Evolutionary conservation across 106 monocot genomes (phyloP), one percentile per base, ranked within the genome.

Genomic region (Amphibolis antarctica): DNA sequence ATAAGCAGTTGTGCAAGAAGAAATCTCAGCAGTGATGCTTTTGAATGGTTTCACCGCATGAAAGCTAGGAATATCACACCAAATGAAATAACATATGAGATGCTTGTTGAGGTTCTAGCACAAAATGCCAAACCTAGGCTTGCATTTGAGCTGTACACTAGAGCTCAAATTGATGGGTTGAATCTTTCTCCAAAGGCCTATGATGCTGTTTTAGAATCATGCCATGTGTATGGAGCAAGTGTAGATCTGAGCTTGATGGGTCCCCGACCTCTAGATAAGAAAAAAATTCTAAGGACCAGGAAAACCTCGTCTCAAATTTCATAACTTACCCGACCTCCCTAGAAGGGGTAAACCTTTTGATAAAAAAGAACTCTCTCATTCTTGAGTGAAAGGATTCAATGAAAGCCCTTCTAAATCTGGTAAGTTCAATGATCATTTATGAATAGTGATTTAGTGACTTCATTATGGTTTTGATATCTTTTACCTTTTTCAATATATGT

Each of bases 1-100:
- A 96, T 96, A 3, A 84, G 77, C 0, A 78, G 84, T 25, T 96
- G 81, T 66, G 79, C 75, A 9, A 77, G 82, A 53, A 82, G 79
- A 0, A 59, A 65, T 21, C 72, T 79, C 68, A 72, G 81, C 12
- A 72, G 74, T 45, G 62, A 77, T 55, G 89, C 89, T 61, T 76
- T 80, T 46, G 86, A 96, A 66, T 96, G 94, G 94, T 96, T 86
- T 77, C 75, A 86, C 52, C 67, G 80, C 0, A 96, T 96, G 94
- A 90, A 90, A 28, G 65, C 71, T 19, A 56, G 47, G 36, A 86
- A 82, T 54, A 61, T 96, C 55, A 53, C 57, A 24, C 94, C 94
- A 24, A 89, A 96, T 67, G 78, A 80, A 67, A 76, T 89, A 49
- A 89, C 89, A 50, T 96, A 90, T 70, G 89, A 96, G 50, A 80